A percentile compares a stretch with the other conserved stretches of the same genome.
Conservation (phyloP, 1,284 basidiomycete species). For the Apiotrichum mycotoxinovorans region DNA sequence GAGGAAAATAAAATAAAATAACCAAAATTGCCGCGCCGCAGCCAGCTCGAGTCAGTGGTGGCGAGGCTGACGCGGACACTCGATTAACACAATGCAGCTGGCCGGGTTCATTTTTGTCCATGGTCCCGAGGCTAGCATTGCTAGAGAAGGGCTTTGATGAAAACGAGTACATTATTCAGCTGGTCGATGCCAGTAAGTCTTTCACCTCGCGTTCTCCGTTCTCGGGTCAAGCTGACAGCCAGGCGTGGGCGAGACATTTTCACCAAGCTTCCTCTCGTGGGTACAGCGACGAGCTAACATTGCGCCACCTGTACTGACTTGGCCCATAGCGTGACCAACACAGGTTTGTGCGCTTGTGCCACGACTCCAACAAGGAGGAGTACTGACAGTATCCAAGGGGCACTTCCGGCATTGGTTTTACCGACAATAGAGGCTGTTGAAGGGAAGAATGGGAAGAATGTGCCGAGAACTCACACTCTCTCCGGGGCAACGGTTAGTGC, state of each 20-base stretch:
- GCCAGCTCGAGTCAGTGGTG: neutral
- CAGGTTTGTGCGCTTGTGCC: neutral
- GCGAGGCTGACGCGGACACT: neutral
- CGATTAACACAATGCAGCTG: constrained; percentile 24
- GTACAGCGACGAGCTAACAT: too few relatives aligned
- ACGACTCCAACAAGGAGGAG: neutral
- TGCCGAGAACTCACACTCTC: constrained; percentile 34
- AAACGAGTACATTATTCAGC: constrained; percentile 47
- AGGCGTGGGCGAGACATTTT: constrained; percentile 53
- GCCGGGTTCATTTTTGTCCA: constrained; percentile 48
- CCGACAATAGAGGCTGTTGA: constrained; percentile 55
- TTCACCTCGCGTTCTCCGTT: neutral
- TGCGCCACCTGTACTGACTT: too few relatives aligned
- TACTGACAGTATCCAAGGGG: neutral
- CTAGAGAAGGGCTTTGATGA: constrained; percentile 51
- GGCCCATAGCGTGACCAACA: neutral
- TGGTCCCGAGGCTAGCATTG: constrained; percentile 48
- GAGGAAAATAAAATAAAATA: too few relatives aligned
- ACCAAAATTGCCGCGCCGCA: neutral
- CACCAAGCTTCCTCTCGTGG: constrained; percentile 49
- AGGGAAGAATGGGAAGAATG: neutral
- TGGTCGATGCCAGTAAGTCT: constrained; percentile 45
- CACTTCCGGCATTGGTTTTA: constrained; percentile 72
- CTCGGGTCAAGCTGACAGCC: neutral
- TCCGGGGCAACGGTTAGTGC: constrained; percentile 50